Evolutionary conservation across 2,329 filamentous ascomycete species (phyloP), one percentile per base, ranked within the genome.

Genomic region (Xylaria sp.): DNA sequence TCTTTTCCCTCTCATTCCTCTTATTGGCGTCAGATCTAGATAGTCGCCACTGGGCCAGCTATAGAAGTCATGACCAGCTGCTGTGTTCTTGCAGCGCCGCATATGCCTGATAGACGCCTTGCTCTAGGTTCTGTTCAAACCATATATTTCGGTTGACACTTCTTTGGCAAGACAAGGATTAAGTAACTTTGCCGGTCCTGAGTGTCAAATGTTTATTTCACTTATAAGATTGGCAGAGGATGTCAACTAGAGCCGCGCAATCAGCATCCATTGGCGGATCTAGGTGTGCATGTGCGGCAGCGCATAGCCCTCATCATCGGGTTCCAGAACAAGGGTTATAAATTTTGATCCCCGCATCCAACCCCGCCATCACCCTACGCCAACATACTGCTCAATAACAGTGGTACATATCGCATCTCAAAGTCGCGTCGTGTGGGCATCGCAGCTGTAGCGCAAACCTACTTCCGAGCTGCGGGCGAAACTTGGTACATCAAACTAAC

Each of bases 401-500:
- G 51, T 54, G 49, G 49, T 13, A 43, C 12, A 52, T 52, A n/a
- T 31, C 18, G 12, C 25, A 25, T 52, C 8, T 5, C 15, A 10
- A 52, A 7, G 18, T 46, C 7, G 6, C 18, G 15, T 55, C 33
- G 5, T 39, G 18, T 18, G 9, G 9, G n/a, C 28, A 18, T 20
- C 18, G n/a, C 31, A 36, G 28, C 51, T 54, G 51, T 28, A 33
- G 51, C 6, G 28, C 28, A 33, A 54, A 54, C 51, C 13, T 15
- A 28, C 28, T 54, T 1, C 9, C 7, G 28, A 33, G 28, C n/a
- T 33, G 28, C 51, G 51, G 51, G 25, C 28, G 5, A 43, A 54
- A 9, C 28, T 28, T 28, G 48, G 48, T 12, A 51, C 48, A 51
- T 51, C 12, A 51, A 51, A 51, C 48, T 28, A 51, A 51, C 48